Base-by-base conservation (phyloP, 768 basidiomycete genomes). In the Amanita pseudoporphyria region DNA sequence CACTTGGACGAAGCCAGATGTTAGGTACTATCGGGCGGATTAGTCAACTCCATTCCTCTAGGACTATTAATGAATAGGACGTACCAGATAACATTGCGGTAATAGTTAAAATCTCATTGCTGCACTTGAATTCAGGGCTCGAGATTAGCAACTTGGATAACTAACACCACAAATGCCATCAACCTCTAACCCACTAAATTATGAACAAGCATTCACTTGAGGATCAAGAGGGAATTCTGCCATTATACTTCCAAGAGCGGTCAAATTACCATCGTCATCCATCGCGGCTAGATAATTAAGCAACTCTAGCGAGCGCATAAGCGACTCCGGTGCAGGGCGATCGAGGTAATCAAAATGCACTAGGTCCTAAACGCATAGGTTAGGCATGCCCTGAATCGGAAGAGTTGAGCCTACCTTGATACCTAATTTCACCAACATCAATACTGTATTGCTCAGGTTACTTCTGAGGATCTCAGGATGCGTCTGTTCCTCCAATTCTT, bases 191-290 rank as follows among this genome's bases (percentile, higher is more conserved):
- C 26, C 26, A 28, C 26, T 28, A 7, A 28, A 98, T 2, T 14
- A 16, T 32, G 9, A 10, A 30, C 31, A 33, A 36, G 31, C 16
- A 52, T 72, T 31, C 56, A 87, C 88, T 73, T 94, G 94, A 35
- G 95, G 96, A 64, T 98, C 96, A n/a, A 99, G 76, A 10, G 95
- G 96, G 72, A 98, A 98, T 57, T 97, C 92, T 0, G 96, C 95
- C 95, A 98, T 97, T 53, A 91, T 84, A 32, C 68, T 71, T 3
- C 96, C 96, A 6, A 98, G 69, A 0, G 81, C 66, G 1, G 96
- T 98, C 51, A 99, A 64, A 45, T 90, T 81, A 9, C 96, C 94
- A 3, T 96, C 92, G 57, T 97, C 93, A 60, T 98, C 92, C 53
- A 99, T 71, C 1, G 94, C 95, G 5, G 85, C 81, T 38, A 98